Percentiles rank a stretch among this genome's conserved stretches.
These are phyloP conservation scores for Podospora fimiseda DNA, from an alignment of 495 filamentous ascomycete species.

Conservation along the genomic window DNA sequence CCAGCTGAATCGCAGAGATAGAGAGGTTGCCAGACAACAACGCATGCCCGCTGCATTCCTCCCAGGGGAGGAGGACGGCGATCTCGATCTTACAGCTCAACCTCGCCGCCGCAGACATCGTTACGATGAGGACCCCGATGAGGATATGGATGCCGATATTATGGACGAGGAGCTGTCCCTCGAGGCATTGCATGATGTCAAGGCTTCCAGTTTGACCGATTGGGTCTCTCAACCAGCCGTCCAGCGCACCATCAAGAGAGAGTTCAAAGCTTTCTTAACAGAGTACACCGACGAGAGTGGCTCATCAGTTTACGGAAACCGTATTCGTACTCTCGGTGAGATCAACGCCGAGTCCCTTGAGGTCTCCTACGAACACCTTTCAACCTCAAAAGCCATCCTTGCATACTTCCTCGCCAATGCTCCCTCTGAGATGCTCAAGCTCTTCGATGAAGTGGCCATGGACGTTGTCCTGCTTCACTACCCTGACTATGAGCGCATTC, in stretches of 20 bases:
- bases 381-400: conserved; percentile 86
- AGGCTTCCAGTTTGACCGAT: conserved; percentile 85
- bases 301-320: conserved; percentile 87
- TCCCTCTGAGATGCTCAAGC: conserved; percentile 84
- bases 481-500: conserved; percentile 94
- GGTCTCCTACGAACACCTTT: conserved; percentile 90
- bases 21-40: conserved; percentile 66
- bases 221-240: conserved; percentile 91
- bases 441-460: conserved; percentile 96
- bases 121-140: conserved; percentile 91
- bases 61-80: conserved; percentile 77
- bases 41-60: conserved; percentile 79
- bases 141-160: conserved; percentile 84
- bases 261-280: conserved; percentile 96
- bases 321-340: conserved; percentile 89
- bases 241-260: conserved; percentile 84
- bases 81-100: conserved; percentile 75
- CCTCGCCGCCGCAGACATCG: conserved; percentile 71
- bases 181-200: conserved; percentile 87
- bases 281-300: conserved; percentile 86
- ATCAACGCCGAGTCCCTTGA: conserved; percentile 94
- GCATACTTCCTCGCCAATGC: conserved; percentile 97
- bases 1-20: conserved; percentile 75
- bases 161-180: conserved; percentile 92
- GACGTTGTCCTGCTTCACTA: conserved; percentile 93